Evolutionary conservation across 305 asterid genomes (phyloP).

Genomic region (Rubia balearica): DNA sequence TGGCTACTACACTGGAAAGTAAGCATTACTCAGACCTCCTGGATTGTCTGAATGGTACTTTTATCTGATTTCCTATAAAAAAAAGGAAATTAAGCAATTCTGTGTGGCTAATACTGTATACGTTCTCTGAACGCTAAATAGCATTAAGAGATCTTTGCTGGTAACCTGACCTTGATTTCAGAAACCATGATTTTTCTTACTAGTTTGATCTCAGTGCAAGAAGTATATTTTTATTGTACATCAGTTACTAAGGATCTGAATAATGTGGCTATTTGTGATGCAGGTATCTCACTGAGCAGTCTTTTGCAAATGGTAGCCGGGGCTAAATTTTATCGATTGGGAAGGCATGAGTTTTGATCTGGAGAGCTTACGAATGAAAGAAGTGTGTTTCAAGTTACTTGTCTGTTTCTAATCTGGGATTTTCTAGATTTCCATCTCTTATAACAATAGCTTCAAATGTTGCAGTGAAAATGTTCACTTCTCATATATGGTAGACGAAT

Average conservation of each 20-base stretch:
- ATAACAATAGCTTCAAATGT: not conserved
- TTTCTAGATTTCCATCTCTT: not conserved
- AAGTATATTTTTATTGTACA: not conserved
- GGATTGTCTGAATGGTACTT: not conserved
- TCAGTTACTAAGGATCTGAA: not conserved
- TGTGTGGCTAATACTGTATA: not conserved
- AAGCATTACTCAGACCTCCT: slow-evolving; percentile 24
- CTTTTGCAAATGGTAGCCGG: slow-evolving; percentile 21
- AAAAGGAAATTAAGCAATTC: not conserved
- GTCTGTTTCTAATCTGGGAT: not conserved
- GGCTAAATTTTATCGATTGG: not conserved
- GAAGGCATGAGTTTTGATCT: not conserved
- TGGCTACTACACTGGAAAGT: slow-evolving; percentile 78
- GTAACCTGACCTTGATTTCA: too few species aligned
- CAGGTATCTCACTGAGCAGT: slow-evolving; percentile 36
- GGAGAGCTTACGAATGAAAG: slow-evolving; percentile 6
- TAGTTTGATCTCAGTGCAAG: not conserved
- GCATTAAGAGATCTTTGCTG: not conserved
- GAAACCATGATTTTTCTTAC: not conserved
- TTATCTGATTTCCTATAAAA: not conserved
- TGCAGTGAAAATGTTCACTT: not conserved
- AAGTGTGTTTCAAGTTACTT: not conserved
- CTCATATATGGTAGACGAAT: not conserved
- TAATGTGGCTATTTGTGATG: slow-evolving; percentile 11
- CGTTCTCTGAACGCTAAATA: not conserved